Base-by-base conservation (phyloP, 2,329 filamentous ascomycete species). In the Hymenoscyphus linearis region DNA sequence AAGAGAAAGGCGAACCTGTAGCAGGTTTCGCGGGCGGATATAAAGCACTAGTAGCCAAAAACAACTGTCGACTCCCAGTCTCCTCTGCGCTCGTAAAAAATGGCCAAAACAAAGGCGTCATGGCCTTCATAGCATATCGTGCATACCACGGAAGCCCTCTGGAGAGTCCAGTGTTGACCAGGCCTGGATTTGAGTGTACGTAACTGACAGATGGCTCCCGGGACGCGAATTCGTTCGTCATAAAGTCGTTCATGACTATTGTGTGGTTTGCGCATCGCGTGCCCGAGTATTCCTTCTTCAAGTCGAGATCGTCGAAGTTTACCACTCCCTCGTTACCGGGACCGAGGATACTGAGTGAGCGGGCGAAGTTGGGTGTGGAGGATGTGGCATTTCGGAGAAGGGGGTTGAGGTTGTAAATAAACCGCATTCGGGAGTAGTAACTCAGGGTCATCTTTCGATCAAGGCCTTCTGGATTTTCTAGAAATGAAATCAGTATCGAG, bases 341-440 rank as follows among this genome's bases (percentile, higher is more conserved):
- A 0, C 77, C 79, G 0, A 82, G 73, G n/a, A 86, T 77, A n/a
- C 74, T 79, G 26, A 86, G 76, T 9, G 85, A 80, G 9, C 84
- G 80, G 0, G 80, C 77, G 26, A 85, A 75, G 4, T 73, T 64
- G 0, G 75, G 66, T 0, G 82, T 77, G 12, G 75, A 74, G 10
- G 59, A 58, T 26, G 59, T 64, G 22, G 68, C 68, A 14, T 57
- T 62, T 52, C 55, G 61, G 2, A 88, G 75, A 0, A 80, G 76
- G 0, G 85, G 84, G 9, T 86, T 78, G 0, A 88, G 77, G 59
- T 85, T 84, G 52, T 77, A 61, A 13, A 81, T 76, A 67, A 86
- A 82, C 44, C 82, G 82, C 64, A 81, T 77, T 22, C 85, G 84
- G 4, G 80, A 77, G 72, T 87, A 86, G 72, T 81, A 82, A 22